A percentile compares a stretch with the other conserved stretches of the same genome.
Conservation (phyloP, 352 stramenopile genomes). For the Peronospora tabacina region DNA sequence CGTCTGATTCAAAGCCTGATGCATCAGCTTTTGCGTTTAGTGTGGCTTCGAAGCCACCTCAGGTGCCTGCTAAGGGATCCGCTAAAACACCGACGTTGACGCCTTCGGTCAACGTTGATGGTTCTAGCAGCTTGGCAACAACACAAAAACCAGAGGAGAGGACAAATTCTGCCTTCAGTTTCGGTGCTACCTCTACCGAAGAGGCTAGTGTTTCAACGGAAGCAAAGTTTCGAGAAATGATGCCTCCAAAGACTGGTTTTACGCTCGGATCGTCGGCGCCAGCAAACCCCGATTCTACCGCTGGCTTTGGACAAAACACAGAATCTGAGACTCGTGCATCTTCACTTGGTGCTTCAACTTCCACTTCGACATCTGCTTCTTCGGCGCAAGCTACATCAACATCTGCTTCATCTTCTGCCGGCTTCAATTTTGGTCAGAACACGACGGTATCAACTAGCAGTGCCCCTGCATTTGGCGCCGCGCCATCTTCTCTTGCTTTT, state of each 20-base stretch:
- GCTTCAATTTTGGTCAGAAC: conserved; percentile 25
- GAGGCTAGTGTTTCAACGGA: conserved; percentile 19
- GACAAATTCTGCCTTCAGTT: conserved; percentile 11
- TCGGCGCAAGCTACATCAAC: conserved; percentile 14
- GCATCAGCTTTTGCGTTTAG: conserved; percentile 28
- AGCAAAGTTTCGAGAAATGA: conserved; percentile 10
- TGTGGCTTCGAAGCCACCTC: conserved; percentile 7
- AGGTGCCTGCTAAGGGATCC: conserved; percentile 20
- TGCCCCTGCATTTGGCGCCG: conserved; percentile 25
- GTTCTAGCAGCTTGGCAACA: conserved; percentile 7
- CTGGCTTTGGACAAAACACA: conserved; percentile 24
- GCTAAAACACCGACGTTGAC: conserved; percentile 11
- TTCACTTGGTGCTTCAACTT: conserved; percentile 17
- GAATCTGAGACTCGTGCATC: conserved; percentile 20
- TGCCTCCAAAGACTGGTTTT: conserved; percentile 29
- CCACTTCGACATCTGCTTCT: conserved; percentile 11
- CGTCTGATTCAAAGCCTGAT: conserved; percentile 21
- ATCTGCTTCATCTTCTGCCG: conserved; percentile 11
- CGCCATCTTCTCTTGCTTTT: conserved; percentile 16
- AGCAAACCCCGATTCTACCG: conserved; percentile 13
- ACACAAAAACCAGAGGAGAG: conserved; percentile 22
- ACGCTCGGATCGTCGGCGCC: conserved; percentile 34
- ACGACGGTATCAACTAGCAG: conserved; percentile 8
- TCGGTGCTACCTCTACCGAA: conserved; percentile 9
- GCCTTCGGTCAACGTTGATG: conserved; percentile 21